Base-by-base conservation (phyloP, 2,329 filamentous ascomycete genomes). In the Coniosporium tulheliwenetii region DNA sequence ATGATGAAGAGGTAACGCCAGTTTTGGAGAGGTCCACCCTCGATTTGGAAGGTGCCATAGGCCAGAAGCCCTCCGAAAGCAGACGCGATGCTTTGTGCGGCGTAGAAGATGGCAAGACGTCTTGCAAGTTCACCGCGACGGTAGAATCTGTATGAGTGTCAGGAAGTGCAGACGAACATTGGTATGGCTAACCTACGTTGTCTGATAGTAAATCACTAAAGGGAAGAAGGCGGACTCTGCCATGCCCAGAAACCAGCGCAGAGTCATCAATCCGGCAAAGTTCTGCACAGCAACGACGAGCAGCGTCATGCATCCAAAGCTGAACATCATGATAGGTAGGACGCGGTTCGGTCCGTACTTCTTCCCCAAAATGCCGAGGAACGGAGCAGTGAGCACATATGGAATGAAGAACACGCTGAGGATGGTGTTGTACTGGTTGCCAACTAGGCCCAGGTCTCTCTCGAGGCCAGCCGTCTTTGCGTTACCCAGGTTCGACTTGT, bases 351-450 rank as follows among this genome's bases (percentile, higher is more conserved):
- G 75, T 0, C 78, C 77, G 50, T 69, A 80, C 44, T 72, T 77
- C 61, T 82, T 85, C 41, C 79, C 79, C 4, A 81, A 52, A 61
- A 85, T 78, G 10, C 65, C 67, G 33, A 83, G 58, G 1, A 77
- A 73, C 0, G 77, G 78, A 1, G 77, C 79, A 41, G 77, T 80
- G 2, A 85, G 52, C 31, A 84, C 79, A 53, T 81, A 85, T 0
- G 81, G 81, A 5, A 85, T 66, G 57, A 81, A 86, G 65, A 86
- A 86, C 47, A 86, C 76, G 39, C 69, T 71, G 31, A 85, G 58
- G 38, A 84, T 70, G 26, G 76, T 68, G 53, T 83, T 84, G 61
- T 85, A 83, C 53, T 83, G 70, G 46, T 75, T 69, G 1, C 60
- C 56, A 36, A 67, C 67, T 58, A 85, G 77, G 30, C 71, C 55